Evolutionary conservation across 441 rosid genomes (phyloP), one percentile per base, ranked within the genome.

Genomic region (Euphorbia schlechtendalii): DNA sequence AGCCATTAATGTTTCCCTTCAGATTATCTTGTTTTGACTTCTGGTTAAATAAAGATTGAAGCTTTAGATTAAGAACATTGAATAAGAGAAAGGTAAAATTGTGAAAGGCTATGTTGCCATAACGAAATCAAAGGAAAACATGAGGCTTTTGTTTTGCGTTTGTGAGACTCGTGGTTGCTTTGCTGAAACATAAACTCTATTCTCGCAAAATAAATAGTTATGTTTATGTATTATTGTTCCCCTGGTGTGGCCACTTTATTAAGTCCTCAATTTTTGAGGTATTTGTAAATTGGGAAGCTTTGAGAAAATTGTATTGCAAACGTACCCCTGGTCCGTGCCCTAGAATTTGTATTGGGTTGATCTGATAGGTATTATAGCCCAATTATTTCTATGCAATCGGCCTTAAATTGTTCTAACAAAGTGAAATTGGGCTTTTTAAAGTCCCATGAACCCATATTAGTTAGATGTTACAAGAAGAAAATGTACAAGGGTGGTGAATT

Each of bases 1-100:
- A 58, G 79, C 83, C 97, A 89, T 89, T 36, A 53, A 57, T 24
- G 28, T 57, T 34, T 0, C 4, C 18, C 30, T 24, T 48, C 21
- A 17, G 13, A 1, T 13, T 11, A 5, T 24, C 56, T 52, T 27
- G 24, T 56, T 18, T 28, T 11, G 7, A 30, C 10, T 25, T 56
- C 45, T 41, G 5, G 14, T 43, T 22, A 0, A 32, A 59, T 4
- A 11, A 45, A 48, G 62, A 20, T 10, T 18, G 27, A 9, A 21
- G 10, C 11, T 53, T 40, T 55, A 9, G 53, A 21, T 12, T 32
- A 18, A 25, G 38, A 34, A 52, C 28, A 43, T 13, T 21, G n/a
- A 21, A 21, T 30, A 38, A 55, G 13, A 25, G 53, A 36, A 38
- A 20, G 21, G 14, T 21, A 21, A 45, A 61, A 12, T 2, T 13